Conservation (phyloP, 345 rosid genomes). For the Corymbia maculata region DNA sequence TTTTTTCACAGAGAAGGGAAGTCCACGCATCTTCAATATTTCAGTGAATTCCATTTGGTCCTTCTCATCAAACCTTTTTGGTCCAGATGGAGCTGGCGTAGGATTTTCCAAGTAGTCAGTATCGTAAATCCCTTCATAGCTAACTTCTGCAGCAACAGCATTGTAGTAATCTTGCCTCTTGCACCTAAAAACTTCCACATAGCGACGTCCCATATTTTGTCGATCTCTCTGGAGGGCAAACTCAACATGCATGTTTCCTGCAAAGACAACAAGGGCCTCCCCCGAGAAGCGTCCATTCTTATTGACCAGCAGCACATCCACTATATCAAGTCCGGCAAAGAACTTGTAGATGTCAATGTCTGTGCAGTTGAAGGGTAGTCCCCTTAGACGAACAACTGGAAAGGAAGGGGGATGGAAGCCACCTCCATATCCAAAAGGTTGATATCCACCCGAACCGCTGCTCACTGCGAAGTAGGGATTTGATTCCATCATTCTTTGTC, state of each 20-base stretch:
- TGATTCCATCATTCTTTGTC: slow-evolving; percentile 99
- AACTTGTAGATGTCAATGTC: slow-evolving; percentile 87
- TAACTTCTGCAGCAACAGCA: slow-evolving; percentile 82
- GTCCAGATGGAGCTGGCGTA: slow-evolving; percentile 59
- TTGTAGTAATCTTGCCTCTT: slow-evolving; percentile 75
- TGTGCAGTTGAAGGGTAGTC: slow-evolving; percentile 89
- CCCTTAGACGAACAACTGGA: slow-evolving; percentile 91
- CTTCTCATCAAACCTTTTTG: slow-evolving; percentile 56
- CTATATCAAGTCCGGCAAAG: slow-evolving; percentile 87
- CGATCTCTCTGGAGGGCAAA: slow-evolving; percentile 83
- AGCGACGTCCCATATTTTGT: slow-evolving; percentile 83
- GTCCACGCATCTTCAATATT: slow-evolving; percentile 86
- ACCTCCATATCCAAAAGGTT: slow-evolving; percentile 44
- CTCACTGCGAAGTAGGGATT: slow-evolving; percentile 99
- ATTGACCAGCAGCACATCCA: slow-evolving; percentile 73
- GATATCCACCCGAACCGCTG: slow-evolving; percentile 50
- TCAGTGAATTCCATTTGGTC: slow-evolving; percentile 72
- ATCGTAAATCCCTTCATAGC: slow-evolving; percentile 65
- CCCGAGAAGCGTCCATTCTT: slow-evolving; percentile 80
- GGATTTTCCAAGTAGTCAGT: slow-evolving; percentile 50
- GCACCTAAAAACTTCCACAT: slow-evolving; percentile 88
- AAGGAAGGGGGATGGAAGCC: slow-evolving; percentile 51
- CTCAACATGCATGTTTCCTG: slow-evolving; percentile 72
- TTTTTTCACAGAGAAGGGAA: slow-evolving; percentile 74
- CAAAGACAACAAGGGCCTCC: slow-evolving; percentile 82